Evolutionary conservation across 2,329 filamentous ascomycete species (phyloP).

Genomic region (Colletotrichum shisoi): DNA sequence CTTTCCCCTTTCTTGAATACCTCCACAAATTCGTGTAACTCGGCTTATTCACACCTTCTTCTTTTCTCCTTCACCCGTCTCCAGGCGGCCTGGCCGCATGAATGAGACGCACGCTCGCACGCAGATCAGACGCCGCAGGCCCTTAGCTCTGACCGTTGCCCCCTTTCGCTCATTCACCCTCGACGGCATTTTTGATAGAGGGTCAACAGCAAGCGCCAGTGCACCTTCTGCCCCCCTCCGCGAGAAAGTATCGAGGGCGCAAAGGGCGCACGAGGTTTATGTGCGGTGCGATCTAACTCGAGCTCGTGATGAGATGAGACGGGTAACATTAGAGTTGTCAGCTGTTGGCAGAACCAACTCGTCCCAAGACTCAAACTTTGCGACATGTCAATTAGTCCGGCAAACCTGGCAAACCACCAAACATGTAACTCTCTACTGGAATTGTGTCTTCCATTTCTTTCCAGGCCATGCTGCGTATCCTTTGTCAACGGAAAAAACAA

Average conservation of each 20-base stretch:
- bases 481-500: slow-evolving; percentile 29
- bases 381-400: background rate
- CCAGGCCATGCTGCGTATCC: slow-evolving; percentile 39
- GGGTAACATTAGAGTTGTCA: slow-evolving; percentile 16
- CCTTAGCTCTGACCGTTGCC: background rate
- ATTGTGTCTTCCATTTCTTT: slow-evolving; percentile 39
- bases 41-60: background rate
- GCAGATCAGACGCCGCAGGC: slow-evolving; percentile 23
- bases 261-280: background rate
- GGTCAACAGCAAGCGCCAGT: background rate
- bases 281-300: background rate
- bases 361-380: background rate
- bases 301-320: background rate
- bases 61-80: background rate
- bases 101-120: slow-evolving; percentile 4
- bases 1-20: background rate
- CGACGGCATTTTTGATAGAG: background rate
- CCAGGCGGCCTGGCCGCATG: background rate
- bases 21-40: background rate
- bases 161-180: background rate
- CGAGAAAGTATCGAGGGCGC: background rate
- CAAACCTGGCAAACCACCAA: background rate
- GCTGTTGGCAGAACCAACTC: slow-evolving; percentile 3
- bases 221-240: background rate
- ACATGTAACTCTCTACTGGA: slow-evolving; percentile 39